Base-by-base conservation (phyloP, 2,329 filamentous ascomycete species). In the Penicillium sclerotiorum region DNA sequence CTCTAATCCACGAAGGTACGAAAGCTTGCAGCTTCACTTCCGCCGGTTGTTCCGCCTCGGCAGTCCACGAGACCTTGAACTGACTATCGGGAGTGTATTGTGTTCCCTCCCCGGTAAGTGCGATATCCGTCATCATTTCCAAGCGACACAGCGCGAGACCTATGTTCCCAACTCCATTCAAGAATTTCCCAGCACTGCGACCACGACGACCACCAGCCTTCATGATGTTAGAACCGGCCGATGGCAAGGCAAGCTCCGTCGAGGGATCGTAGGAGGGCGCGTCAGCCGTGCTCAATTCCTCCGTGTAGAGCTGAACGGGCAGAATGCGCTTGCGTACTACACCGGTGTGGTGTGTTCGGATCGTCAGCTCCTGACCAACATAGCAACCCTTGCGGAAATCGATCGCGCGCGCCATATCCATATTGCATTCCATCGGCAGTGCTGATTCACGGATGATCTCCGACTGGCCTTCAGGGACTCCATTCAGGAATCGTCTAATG, bases 371-470 rank as follows among this genome's bases (percentile, higher is more conserved):
- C 73, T 99, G 94, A 0, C 94, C 94, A 7, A 97, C 84, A 71
- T 99, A 99, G 73, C 94, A 99, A 7, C 94, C 94, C 75, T 99
- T 99, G 66, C 85, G 85, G 75, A 94, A 99, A 72, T 96, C 90
- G 58, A 99, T 87, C 21, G 85, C 94, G 40, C 83, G 81, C 80
- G 89, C 89, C 52, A 89, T 75, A 71, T 99, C 94, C 68, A 97
- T 81, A 69, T 96, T 96, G 66, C 81, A 87, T 72, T 97, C 93
- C 70, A 92, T 86, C 1, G 94, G 93, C 47, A 99, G 77, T 1
- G 90, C 85, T 15, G 80, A 75, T 57, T 88, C 88, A 50, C 79
- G 74, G 6, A 83, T 69, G 17, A 99, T 85, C 75, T 99, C 94
- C 13, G 74, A 68, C 66, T 89, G 89, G 1, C 94, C 93, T 73